phyloP scores from a whole-genome alignment of 2,329 filamentous ascomycete genomes.

The Xylariaceae sp. region DNA sequence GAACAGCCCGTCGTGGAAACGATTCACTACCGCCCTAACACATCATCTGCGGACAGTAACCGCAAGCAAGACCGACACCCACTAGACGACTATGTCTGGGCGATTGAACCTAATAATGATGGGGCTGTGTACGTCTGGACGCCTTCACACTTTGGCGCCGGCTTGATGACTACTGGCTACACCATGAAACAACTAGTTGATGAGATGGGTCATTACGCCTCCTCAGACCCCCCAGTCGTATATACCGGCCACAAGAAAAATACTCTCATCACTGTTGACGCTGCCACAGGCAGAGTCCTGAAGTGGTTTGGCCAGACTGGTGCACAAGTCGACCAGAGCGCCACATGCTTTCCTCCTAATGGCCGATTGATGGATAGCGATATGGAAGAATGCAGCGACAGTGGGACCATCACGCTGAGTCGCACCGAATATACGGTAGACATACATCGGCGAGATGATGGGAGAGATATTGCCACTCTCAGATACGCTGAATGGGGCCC shows the following conservation, averaged over 20 bases:
- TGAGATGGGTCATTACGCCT: slow-evolving; percentile 77
- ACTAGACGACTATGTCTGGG: slow-evolving; percentile 91
- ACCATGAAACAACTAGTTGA: slow-evolving; percentile 91
- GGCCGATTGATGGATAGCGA: slow-evolving; percentile 67
- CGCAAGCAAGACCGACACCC: slow-evolving; percentile 63
- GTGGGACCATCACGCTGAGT: slow-evolving; percentile 81
- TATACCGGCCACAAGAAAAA: slow-evolving; percentile 94
- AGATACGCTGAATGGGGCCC: slow-evolving; percentile 94
- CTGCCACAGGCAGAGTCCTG: slow-evolving; percentile 79
- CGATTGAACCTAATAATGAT: slow-evolving; percentile 88
- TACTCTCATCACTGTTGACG: slow-evolving; percentile 87
- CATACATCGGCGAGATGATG: slow-evolving; percentile 77
- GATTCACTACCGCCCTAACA: slow-evolving; percentile 76
- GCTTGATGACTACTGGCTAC: slow-evolving; percentile 70
- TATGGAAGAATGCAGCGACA: slow-evolving; percentile 78
- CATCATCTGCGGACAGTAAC: slow-evolving; percentile 56
- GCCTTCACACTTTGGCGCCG: slow-evolving; percentile 64
- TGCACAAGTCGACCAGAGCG: slow-evolving; percentile 70
- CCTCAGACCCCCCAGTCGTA: slow-evolving; percentile 77
- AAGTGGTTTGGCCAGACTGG: slow-evolving; percentile 84
- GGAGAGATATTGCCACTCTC: slow-evolving; percentile 82
- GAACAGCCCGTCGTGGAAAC: slow-evolving; percentile 92
- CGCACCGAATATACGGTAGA: slow-evolving; percentile 88
- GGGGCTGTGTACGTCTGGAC: slow-evolving; percentile 88
- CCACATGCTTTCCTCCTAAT: slow-evolving; percentile 76